Evolutionary conservation across 2,329 filamentous ascomycete genomes (phyloP), one percentile per base, ranked within the genome.

Genomic region (Fusarium abutilonis): DNA sequence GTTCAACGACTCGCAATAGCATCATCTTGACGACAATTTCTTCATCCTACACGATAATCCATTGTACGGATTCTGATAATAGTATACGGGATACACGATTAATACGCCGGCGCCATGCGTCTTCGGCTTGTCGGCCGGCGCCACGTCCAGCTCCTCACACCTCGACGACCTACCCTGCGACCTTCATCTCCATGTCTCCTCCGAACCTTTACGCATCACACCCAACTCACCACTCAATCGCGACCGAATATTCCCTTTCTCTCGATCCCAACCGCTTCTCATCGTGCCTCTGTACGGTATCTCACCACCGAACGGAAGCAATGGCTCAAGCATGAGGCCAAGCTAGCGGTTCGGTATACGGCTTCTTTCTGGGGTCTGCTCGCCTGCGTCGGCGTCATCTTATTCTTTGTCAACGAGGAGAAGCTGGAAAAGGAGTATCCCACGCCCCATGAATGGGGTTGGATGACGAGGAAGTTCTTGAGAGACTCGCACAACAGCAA

Each of bases 381-480:
- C 8, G 78, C 83, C 40, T 83, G 89, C 56, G 75, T 87, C 38
- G 78, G 85, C 35, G 78, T 90, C 9, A 84, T 88, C 35, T 83
- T 83, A 64, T 85, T 87, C 62, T 88, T 88, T 14, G 73, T 92
- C 32, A 82, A 89, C 71, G 89, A 93, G 70, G 92, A 96, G 75
- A 79, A 83, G 58, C 80, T 91, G 40, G 93, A 97, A 77, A 83
- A 89, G 43, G 80, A 84, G 48, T 91, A 89, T 73, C 93, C 93
- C 0, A 93, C 92, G 1, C 93, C 94, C 1, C 83, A 85, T 23
- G 93, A 96, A 73, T 97, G 93, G 92, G 80, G 80, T 0, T 89
- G 87, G 74, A 77, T 86, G 63, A 91, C 89, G 41, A 82, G 92
- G 21, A 85, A 89, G 76, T 80, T 83, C 35, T 82, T 91, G 60